A percentile compares a stretch with the other conserved stretches of the same genome.
Conservation (phyloP, 441 rosid genomes). For the Codiaeum variegatum region DNA sequence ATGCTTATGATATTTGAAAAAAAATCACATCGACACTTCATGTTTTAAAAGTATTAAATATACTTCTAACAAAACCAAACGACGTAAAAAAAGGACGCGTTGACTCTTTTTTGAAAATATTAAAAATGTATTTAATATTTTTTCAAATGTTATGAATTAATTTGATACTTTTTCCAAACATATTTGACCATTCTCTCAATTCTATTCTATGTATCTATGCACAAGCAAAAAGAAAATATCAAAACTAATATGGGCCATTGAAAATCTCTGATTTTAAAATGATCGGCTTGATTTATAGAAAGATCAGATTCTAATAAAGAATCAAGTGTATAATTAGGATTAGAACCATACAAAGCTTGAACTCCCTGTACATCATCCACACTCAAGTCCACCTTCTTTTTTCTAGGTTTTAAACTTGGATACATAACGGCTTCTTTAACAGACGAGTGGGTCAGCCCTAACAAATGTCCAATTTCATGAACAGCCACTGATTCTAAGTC, state of each 20-base stretch:
- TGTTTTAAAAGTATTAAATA: too few species aligned
- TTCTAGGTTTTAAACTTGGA: slow-evolving; percentile 76
- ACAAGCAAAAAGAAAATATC: not conserved
- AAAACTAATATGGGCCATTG: slow-evolving; percentile 15
- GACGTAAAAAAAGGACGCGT: too few species aligned
- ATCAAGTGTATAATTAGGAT: slow-evolving; percentile 57
- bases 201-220: too few species aligned
- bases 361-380: slow-evolving; percentile 66
- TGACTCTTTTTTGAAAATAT: too few species aligned
- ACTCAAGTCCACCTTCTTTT: slow-evolving; percentile 50
- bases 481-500: slow-evolving; percentile 82
- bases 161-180: too few species aligned
- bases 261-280: slow-evolving; percentile 15
- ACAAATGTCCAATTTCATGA: slow-evolving; percentile 81
- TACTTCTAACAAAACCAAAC: too few species aligned
- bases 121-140: too few species aligned
- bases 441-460: slow-evolving; percentile 61
- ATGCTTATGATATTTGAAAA: too few species aligned
- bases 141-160: not conserved
- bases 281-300: slow-evolving; percentile 42
- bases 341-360: slow-evolving; percentile 81
- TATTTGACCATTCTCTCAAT: too few species aligned
- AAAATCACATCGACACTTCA: too few species aligned
- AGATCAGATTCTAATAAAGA: slow-evolving; percentile 61
- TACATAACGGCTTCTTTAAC: slow-evolving; percentile 75